These are phyloP conservation scores for Colletotrichum coccodes DNA, from an alignment of 2,329 filamentous ascomycete species.

Conservation along the genomic window DNA sequence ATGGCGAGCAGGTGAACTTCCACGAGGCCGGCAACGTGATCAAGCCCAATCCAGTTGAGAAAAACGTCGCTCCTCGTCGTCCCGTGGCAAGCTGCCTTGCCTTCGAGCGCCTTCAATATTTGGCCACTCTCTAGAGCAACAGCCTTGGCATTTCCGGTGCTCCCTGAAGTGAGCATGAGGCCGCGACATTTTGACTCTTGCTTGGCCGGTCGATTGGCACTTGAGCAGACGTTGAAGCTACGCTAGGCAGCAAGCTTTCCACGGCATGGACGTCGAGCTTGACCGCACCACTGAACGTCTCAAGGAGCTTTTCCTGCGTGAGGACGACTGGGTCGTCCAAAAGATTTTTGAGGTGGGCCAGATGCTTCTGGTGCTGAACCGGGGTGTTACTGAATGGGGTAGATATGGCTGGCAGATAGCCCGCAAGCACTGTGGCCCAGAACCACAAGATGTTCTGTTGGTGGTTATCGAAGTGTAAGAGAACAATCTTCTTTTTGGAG, in stretches of 20 bases:
- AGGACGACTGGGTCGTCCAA: background rate
- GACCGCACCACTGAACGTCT: no score
- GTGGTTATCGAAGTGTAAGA: background rate
- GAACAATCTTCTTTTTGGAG: no score
- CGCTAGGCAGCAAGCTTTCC: no score
- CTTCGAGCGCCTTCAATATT: background rate
- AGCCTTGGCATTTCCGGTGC: background rate
- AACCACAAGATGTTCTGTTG: background rate
- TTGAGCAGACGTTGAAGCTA: no score
- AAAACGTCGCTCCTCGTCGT: background rate
- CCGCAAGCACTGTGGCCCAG: background rate
- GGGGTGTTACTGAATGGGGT: no score
- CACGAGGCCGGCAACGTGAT: background rate
- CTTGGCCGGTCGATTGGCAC: background rate
- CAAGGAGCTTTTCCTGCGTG: background rate
- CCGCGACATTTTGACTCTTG: background rate
- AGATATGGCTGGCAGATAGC: background rate
- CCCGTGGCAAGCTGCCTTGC: background rate
- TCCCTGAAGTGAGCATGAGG: background rate
- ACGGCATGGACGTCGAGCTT: no score
- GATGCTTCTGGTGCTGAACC: background rate
- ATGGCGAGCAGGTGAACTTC: background rate
- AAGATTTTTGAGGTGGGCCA: background rate
- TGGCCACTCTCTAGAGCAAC: background rate
- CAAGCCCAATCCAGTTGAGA: background rate